Evolutionary conservation across 192 early-diverging fungal genomes (phyloP).

Genomic region (Gonapodya prolifera): DNA sequence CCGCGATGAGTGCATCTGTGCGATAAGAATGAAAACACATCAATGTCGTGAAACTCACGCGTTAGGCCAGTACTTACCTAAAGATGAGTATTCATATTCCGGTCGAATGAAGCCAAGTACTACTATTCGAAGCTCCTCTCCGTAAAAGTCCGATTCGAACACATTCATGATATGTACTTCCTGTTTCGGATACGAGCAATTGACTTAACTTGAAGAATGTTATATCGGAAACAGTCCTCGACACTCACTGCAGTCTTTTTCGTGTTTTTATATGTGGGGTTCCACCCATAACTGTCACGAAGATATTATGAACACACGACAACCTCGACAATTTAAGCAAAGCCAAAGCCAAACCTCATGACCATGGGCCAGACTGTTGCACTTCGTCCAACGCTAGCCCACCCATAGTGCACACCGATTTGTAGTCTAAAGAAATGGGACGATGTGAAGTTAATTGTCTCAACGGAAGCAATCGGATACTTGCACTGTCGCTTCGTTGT

Average conservation of each 20-base stretch:
- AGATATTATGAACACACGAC: background rate
- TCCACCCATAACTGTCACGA: constrained; percentile 77
- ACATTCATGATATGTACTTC: constrained; percentile 94
- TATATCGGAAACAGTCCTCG: constrained; percentile 13
- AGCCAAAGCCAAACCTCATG: constrained; percentile 1
- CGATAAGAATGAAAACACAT: background rate
- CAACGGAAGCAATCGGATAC: background rate
- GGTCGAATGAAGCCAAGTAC: constrained; percentile 80
- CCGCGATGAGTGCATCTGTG: constrained; percentile 73
- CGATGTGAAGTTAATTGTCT: background rate
- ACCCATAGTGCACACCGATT: constrained; percentile 92
- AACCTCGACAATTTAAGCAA: constrained; percentile 35
- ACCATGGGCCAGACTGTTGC: constrained; percentile 81
- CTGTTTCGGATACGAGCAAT: constrained; percentile 13
- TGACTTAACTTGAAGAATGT: background rate
- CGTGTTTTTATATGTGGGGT: constrained; percentile 96
- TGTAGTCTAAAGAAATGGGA: constrained; percentile 22
- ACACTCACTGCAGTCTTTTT: constrained; percentile 70
- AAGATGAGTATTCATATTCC: constrained; percentile 73
- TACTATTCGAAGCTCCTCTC: constrained; percentile 60
- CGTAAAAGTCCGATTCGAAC: constrained; percentile 87
- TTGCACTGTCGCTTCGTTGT: constrained; percentile 2
- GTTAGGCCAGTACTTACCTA: constrained; percentile 46
- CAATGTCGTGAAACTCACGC: background rate
- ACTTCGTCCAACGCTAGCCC: constrained; percentile 59